A percentile compares a stretch with the other conserved stretches of the same genome.
Evolutionary conservation across 2,329 filamentous ascomycete species (phyloP).

Genomic region (Epichloe festucae): DNA sequence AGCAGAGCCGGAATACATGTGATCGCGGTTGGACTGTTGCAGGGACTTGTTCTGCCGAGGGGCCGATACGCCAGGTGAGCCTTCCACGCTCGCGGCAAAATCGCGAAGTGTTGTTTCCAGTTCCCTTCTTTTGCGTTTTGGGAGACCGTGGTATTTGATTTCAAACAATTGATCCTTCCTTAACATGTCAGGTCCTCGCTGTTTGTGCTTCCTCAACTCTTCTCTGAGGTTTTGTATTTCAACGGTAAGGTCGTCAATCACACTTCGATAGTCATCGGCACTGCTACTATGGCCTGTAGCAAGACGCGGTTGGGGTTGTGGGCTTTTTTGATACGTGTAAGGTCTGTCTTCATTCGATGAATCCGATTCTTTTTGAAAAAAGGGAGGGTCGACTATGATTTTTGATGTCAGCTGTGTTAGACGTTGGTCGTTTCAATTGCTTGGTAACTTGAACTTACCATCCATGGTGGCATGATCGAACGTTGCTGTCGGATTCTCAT

Average conservation of each 20-base stretch:
- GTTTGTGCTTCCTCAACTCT: constrained; percentile 58
- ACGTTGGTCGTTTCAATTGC: background rate
- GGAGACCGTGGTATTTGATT: constrained; percentile 63
- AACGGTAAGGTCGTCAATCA: constrained; percentile 78
- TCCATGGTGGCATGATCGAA: constrained; percentile 35
- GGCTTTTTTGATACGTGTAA: constrained; percentile 13
- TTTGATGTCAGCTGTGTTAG: background rate
- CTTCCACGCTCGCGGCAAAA: constrained; percentile 53
- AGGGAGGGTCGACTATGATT: constrained; percentile 36
- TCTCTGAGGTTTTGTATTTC: constrained; percentile 71
- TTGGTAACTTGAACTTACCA: constrained; percentile 17
- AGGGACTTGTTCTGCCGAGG: constrained; percentile 27
- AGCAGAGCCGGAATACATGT: constrained; percentile 27
- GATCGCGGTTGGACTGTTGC: constrained; percentile 24
- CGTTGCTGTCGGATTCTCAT: constrained; percentile 32
- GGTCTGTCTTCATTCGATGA: constrained; percentile 35
- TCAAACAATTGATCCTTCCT: constrained; percentile 72
- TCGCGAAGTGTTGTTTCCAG: constrained; percentile 60
- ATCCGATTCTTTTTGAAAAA: constrained; percentile 40
- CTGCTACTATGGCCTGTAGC: constrained; percentile 40
- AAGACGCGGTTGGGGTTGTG: constrained; percentile 17
- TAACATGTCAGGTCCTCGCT: constrained; percentile 50
- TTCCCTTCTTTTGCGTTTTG: constrained; percentile 60
- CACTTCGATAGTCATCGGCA: constrained; percentile 63
- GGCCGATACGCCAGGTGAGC: constrained; percentile 29